Evolutionary conservation across 1,139 yeast species (phyloP).

Genomic region (Debaryomyces udenii): DNA sequence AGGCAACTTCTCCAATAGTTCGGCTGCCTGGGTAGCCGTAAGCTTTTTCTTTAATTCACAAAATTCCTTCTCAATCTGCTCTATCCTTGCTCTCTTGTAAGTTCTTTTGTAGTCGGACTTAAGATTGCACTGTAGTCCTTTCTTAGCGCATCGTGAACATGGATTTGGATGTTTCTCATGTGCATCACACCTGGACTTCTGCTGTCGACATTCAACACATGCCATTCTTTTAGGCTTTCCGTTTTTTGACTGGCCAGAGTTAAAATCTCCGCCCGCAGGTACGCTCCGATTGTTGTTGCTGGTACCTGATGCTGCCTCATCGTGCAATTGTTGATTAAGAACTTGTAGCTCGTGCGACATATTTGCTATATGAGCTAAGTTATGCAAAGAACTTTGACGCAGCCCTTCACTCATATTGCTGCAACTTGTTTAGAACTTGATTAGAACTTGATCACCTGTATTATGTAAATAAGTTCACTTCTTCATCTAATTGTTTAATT

Average conservation of each 20-base stretch:
- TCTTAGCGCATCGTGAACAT: conserved; percentile 78
- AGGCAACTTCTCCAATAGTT: conserved; percentile 40
- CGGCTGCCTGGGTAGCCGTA: conserved; percentile 53
- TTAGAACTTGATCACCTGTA: no score
- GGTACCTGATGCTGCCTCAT: conserved; percentile 10
- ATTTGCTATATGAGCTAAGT: conserved; percentile 49
- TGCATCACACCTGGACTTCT: conserved; percentile 88
- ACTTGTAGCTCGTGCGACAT: conserved; percentile 46
- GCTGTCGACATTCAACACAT: conserved; percentile 95
- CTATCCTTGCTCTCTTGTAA: conserved; percentile 81
- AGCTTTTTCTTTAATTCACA: conserved; percentile 64
- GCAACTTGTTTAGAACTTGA: no score
- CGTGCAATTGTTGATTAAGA: conserved; percentile 31
- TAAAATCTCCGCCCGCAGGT: background rate
- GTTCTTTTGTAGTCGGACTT: conserved; percentile 86
- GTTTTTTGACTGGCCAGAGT: conserved; percentile 18
- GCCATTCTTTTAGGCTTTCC: conserved; percentile 66
- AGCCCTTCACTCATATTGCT: conserved; percentile 17
- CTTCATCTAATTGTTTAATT: no score
- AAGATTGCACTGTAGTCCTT: conserved; percentile 68
- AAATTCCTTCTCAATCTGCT: conserved; percentile 81
- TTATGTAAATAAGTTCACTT: no score
- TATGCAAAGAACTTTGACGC: conserved; percentile 35
- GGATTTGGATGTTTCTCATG: conserved; percentile 76
- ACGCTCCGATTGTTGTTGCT: conserved; percentile 4